phyloP scores from a whole-genome alignment of 2,329 filamentous ascomycete species.

The Albophoma yamanashiensis region DNA sequence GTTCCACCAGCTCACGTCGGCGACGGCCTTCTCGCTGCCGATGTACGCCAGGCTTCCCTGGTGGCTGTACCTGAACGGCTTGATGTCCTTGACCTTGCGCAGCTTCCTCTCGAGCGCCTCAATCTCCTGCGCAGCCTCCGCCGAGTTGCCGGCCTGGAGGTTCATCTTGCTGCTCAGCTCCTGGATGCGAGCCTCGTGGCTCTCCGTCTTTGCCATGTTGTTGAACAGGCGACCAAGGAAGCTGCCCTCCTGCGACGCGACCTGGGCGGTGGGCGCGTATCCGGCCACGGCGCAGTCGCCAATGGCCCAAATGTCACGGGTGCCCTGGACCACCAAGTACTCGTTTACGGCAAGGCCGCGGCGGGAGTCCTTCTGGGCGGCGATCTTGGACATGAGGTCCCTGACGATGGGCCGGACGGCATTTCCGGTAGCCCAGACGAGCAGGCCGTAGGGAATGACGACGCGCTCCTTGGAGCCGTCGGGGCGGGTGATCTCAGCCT shows the following conservation, averaged over 20 bases:
- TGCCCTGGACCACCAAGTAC: conserved; percentile 94
- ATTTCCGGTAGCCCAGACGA: conserved; percentile 98
- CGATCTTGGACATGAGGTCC: conserved; percentile 85
- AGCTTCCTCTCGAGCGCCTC: conserved; percentile 79
- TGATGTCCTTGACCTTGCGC: conserved; percentile 83
- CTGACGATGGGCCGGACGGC: conserved; percentile 80
- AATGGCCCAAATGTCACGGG: conserved; percentile 95
- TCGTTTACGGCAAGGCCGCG: conserved; percentile 96
- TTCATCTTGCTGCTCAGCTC: conserved; percentile 55
- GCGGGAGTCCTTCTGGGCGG: conserved; percentile 88
- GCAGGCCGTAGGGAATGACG: conserved; percentile 82
- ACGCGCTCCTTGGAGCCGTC: conserved; percentile 77
- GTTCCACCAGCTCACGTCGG: conserved; percentile 94
- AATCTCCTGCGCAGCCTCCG: conserved; percentile 63
- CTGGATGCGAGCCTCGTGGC: conserved; percentile 65
- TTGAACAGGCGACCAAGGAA: conserved; percentile 97
- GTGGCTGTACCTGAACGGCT: conserved; percentile 97
- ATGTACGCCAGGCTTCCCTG: conserved; percentile 97
- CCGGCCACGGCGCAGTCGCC: conserved; percentile 96
- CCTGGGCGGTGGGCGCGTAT: conserved; percentile 95
- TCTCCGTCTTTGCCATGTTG: conserved; percentile 93
- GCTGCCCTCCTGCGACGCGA: conserved; percentile 87
- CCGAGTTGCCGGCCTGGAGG: conserved; percentile 52
- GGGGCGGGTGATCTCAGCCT: conserved; percentile 72
- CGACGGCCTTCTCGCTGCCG: conserved; percentile 93